These are phyloP conservation scores for Halophytophthora batemanensis DNA, from an alignment of 352 stramenopile genomes.

Conservation along the genomic window DNA sequence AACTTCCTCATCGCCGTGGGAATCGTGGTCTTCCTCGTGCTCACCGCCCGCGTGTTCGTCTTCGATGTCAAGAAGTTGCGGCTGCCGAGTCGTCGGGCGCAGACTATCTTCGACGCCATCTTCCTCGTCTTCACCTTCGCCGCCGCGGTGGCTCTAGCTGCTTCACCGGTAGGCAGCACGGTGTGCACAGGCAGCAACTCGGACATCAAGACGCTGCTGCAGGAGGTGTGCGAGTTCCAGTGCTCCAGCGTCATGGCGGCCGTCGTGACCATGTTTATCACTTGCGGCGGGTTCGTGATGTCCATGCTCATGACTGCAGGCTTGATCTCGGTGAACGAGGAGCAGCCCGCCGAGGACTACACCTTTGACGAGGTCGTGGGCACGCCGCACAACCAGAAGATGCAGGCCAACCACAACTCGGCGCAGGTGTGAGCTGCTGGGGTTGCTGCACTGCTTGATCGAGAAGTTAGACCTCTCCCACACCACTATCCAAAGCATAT, in stretches of 20 bases:
- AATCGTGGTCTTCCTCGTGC: conserved; percentile 31
- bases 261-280: conserved; percentile 50
- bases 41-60: conserved; percentile 35
- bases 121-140: conserved; percentile 63
- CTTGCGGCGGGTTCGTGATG: conserved; percentile 50
- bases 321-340: conserved; percentile 24
- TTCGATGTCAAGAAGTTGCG: conserved; percentile 60
- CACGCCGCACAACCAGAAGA: conserved; percentile 39
- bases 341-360: conserved; percentile 37
- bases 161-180: conserved; percentile 47
- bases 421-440: conserved; percentile 27
- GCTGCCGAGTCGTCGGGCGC: conserved; percentile 30
- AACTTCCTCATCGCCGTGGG: conserved; percentile 54
- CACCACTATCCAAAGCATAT: too few relatives aligned
- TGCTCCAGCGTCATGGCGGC: conserved; percentile 56
- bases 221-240: conserved; percentile 66
- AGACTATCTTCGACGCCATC: conserved; percentile 46
- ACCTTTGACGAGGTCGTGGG: conserved; percentile 37
- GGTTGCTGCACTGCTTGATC: too few relatives aligned
- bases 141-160: conserved; percentile 43
- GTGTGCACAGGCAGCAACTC: conserved; percentile 49
- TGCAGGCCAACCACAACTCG: conserved; percentile 17
- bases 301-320: conserved; percentile 52
- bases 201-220: conserved; percentile 41
- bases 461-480: too few relatives aligned